These are phyloP conservation scores for Phytomonas francai DNA, from an alignment of 208 protist species.

Conservation along the genomic window DNA sequence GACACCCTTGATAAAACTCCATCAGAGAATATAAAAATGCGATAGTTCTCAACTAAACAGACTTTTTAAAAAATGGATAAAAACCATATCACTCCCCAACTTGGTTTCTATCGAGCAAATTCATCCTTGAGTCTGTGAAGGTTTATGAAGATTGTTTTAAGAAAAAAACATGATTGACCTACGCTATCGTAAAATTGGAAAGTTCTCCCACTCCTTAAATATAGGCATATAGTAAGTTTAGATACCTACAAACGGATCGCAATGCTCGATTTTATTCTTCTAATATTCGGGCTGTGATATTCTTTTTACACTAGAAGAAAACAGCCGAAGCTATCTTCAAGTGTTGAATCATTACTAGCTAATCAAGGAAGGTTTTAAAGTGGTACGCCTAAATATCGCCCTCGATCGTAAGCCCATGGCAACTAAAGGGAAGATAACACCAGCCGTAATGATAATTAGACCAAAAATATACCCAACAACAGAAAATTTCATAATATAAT, in stretches of 20 bases:
- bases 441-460: constrained; percentile 2
- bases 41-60: no score
- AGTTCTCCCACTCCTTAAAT: neutral
- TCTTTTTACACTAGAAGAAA: neutral
- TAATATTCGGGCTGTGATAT: neutral
- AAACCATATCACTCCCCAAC: no score
- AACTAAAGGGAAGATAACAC: constrained; percentile 13
- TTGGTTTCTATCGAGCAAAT: no score
- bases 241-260: neutral
- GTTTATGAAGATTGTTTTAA: no score
- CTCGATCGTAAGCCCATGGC: constrained; percentile 19
- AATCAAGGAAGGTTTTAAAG: neutral
- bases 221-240: neutral
- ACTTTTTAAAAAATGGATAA: no score
- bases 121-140: no score
- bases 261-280: neutral
- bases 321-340: neutral
- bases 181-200: neutral
- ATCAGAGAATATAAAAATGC: no score
- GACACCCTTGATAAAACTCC: no score
- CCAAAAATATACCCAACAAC: neutral
- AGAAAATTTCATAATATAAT: neutral
- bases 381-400: constrained; percentile 15
- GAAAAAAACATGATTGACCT: no score
- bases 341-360: neutral